Base-by-base conservation (phyloP, 129 eudicot species). In the Helianthus tuberosus region DNA sequence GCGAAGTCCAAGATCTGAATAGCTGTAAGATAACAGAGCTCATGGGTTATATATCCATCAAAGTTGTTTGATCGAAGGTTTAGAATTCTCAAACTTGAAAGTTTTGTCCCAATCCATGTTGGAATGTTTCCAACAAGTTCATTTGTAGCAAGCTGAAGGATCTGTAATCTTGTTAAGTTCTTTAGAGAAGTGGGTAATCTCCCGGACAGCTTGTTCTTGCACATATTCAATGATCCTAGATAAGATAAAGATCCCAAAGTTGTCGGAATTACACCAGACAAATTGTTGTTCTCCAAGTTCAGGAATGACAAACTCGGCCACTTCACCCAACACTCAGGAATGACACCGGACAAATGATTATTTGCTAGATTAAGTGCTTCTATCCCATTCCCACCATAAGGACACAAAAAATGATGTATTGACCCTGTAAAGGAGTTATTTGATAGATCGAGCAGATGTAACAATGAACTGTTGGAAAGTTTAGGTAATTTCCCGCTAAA, bases 371-470 rank as follows among this genome's bases (percentile, higher is more conserved):
- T 48, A 60, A 85, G 83, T 46, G 36, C 14, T 14, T 6, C 0
- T 25, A 62, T 2, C 10, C 0, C 0, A 7, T 47, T 62, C 11
- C 38, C 41, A 25, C 17, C 52, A 8, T 9, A 1, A 25, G 59
- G 46, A 64, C 89, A 85, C 23, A 85, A 63, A n/a, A 85, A 82
- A 72, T 52, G 11, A 47, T 66, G 52, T 13, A 85, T 2, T 11
- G 51, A 60, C 8, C 85, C 81, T 0, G 59, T 36, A 32, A 82
- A 79, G 8, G 29, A 61, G 54, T 86, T 86, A 9, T 68, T 49
- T n/a, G 85, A 82, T 8, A 86, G 79, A 66, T 81, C 82, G n/a
- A 85, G 5, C 7, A 5, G 0, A 0, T 0, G 4, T 6, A 10
- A 60, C 4, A n/a, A 64, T 5, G 65, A 60, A 60, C 16, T 7